Base-by-base conservation (phyloP, 192 early-diverging fungal genomes). In the Coemansia erecta region DNA sequence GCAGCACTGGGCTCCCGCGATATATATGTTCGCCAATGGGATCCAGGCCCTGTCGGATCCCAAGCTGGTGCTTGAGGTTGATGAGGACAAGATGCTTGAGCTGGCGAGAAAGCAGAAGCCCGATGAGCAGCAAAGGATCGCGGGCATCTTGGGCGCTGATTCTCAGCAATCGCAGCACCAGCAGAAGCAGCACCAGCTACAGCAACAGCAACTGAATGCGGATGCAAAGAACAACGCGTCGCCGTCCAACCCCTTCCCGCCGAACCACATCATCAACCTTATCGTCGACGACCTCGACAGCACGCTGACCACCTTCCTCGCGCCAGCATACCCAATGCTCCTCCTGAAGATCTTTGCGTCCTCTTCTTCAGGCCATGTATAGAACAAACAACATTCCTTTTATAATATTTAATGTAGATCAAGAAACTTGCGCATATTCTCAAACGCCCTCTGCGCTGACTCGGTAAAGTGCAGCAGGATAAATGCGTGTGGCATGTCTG, bases 251-350 rank as follows among this genome's bases (percentile, higher is more conserved):
- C 77, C 77, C 43, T 80, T 73, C 47, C 77, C 63, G 40, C 58
- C 41, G 17, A 80, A 65, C 53, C 77, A 80, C 40, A 73, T 73
- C 21, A 68, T 80, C 43, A 73, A 63, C 39, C 70, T 73, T 23
- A 73, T 80, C 18, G 64, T 66, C 18, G 66, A 61, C 17, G 70
- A 73, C 15, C 33, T 80, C 23, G 77, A 70, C 14, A 46, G 65
- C 53, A 70, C 60, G 13, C 63, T 73, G 42, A 66, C 70, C 10
- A 47, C 66, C 42, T 79, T 79, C 41, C 47, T 79, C 0, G 77
- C 77, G 0, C 77, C 77, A 0, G 71, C 77, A 12, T 80, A 73
- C 54, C 77, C 77, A 13, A 64, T 80, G 60, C 63, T 80, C 39
- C 37, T 78, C 42, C 68, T 78, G n/a, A 77, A 77, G 58, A 63